A percentile compares a stretch with the other conserved stretches of the same genome.
Evolutionary conservation across 2,329 filamentous ascomycete species (phyloP).

Genomic region (Pseudogymnoascus sp.): DNA sequence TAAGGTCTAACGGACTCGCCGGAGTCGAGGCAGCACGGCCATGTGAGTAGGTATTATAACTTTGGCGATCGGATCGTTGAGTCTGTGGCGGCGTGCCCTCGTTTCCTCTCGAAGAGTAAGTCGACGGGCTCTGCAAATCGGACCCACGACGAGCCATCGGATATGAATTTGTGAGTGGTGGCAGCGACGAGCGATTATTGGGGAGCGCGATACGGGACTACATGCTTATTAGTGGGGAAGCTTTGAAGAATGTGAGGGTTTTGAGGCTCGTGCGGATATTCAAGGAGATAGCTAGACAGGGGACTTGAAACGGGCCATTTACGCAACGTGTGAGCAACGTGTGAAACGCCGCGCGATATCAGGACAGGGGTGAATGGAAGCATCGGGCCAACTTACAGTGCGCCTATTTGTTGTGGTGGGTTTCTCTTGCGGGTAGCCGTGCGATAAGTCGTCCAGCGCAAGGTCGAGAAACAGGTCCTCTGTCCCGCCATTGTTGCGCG

Average conservation of each 20-base stretch:
- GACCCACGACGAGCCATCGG: constrained; percentile 9
- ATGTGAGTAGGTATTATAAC: neutral
- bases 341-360: neutral
- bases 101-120: neutral
- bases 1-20: neutral
- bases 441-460: constrained; percentile 19
- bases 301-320: neutral
- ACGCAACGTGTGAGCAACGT: neutral
- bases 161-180: constrained; percentile 6
- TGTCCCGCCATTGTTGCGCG: neutral
- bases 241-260: neutral
- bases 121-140: constrained; percentile 5
- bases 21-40: neutral
- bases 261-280: constrained; percentile 8
- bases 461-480: constrained; percentile 26
- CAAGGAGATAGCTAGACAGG: constrained; percentile 6
- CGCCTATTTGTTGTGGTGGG: neutral
- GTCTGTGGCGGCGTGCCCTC: neutral
- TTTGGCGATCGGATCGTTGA: neutral
- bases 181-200: constrained; percentile 8
- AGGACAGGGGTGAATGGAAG: constrained; percentile 4
- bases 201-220: constrained; percentile 11
- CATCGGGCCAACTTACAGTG: constrained; percentile 16
- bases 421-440: neutral
- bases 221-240: constrained; percentile 1